Evolutionary conservation across 345 rosid species (phyloP).

Genomic region (Rhodamnia argentea): DNA sequence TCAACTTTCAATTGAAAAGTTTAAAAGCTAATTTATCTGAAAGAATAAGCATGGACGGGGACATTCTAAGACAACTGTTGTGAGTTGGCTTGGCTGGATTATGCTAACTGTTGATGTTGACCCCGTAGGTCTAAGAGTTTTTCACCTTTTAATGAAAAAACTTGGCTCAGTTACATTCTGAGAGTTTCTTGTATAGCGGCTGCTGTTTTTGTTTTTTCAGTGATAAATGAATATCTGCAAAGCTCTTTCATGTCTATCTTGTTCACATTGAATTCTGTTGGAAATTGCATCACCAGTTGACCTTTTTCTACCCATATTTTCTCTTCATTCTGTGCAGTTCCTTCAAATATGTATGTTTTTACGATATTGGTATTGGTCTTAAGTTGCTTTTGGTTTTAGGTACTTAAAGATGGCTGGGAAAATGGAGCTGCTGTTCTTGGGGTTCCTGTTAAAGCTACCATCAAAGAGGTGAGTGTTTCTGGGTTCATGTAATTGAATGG

Average conservation of each 20-base stretch:
- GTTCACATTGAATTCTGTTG: background rate
- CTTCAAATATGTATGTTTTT: background rate
- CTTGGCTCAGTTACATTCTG: background rate
- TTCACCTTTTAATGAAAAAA: background rate
- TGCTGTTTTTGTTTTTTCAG: background rate
- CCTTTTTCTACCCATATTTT: background rate
- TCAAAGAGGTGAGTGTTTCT: constrained; percentile 59
- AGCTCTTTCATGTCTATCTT: background rate
- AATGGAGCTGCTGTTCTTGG: constrained; percentile 97
- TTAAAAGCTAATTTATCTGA: background rate
- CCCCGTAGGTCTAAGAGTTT: background rate
- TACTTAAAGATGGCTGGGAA: constrained; percentile 53
- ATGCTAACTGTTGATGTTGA: background rate
- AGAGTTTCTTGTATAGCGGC: background rate
- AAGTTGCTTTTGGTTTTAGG: constrained; percentile 32
- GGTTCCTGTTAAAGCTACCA: constrained; percentile 93
- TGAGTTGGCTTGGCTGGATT: background rate
- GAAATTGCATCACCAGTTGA: background rate
- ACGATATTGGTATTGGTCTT: background rate
- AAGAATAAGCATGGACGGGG: background rate
- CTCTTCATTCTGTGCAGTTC: background rate
- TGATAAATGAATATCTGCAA: background rate
- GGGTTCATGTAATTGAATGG: background rate
- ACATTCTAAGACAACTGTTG: background rate
- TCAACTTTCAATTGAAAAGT: background rate